Conservation (phyloP, 2,329 filamentous ascomycete genomes). For the Lachnellula suecica region DNA sequence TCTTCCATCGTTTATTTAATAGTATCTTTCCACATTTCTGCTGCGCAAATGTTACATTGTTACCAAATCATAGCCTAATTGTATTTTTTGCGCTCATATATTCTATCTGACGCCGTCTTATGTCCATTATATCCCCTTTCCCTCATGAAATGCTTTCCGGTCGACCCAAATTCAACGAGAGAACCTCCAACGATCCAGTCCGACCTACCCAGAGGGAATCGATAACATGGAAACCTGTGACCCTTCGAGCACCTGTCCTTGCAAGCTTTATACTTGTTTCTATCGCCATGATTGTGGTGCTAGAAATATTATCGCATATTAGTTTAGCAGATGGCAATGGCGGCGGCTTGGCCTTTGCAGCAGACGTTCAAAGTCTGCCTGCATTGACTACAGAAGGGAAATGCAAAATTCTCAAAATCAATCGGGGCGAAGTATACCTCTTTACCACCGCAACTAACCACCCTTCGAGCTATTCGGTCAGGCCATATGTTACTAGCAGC, state of each 20-base stretch:
- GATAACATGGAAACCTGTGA: constrained; percentile 38
- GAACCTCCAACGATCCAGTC: neutral
- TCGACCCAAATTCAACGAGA: neutral
- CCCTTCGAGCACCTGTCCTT: constrained; percentile 38
- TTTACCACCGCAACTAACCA: constrained; percentile 51
- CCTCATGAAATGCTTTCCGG: neutral
- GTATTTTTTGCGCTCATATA: no score
- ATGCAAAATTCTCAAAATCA: constrained; percentile 37
- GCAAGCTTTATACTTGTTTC: constrained; percentile 36
- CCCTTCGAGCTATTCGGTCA: constrained; percentile 44
- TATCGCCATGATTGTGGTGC: constrained; percentile 38
- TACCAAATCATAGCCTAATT: no score
- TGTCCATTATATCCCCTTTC: no score
- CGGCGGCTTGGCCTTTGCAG: constrained; percentile 39
- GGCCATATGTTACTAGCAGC: constrained; percentile 45
- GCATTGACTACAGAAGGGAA: constrained; percentile 44
- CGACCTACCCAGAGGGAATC: no score
- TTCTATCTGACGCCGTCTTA: no score
- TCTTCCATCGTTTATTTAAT: no score
- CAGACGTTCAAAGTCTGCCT: constrained; percentile 35
- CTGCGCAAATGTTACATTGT: no score
- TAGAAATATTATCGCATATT: constrained; percentile 44
- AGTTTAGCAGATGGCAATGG: constrained; percentile 14
- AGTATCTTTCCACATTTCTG: no score
- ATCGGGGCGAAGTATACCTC: constrained; percentile 50